phyloP scores from a whole-genome alignment of 2,329 filamentous ascomycete species.

The Aaosphaeria arxii region DNA sequence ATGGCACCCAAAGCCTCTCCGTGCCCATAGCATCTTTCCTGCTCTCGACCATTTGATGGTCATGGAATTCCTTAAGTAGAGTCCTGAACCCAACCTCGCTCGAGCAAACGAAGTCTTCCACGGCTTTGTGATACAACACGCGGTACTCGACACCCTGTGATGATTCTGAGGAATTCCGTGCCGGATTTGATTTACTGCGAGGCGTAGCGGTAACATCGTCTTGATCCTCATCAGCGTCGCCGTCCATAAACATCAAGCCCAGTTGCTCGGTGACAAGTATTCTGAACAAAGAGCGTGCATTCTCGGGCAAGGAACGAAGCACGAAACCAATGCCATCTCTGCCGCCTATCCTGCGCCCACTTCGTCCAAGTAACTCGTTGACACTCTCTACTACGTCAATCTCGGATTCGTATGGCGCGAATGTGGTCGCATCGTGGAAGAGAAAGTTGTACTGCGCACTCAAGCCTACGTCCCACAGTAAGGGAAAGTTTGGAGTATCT shows the following conservation, averaged over 20 bases:
- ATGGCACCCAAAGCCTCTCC: conserved; percentile 81
- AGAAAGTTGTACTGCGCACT: conserved; percentile 79
- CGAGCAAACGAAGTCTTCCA: conserved; percentile 95
- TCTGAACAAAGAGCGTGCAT: conserved; percentile 82
- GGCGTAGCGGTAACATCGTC: conserved; percentile 16
- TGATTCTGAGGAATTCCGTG: conserved; percentile 32
- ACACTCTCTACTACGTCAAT: conserved; percentile 87
- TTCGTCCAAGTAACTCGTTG: conserved; percentile 79
- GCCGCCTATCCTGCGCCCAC: conserved; percentile 75
- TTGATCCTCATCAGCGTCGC: conserved; percentile 15
- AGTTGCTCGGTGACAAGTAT: conserved; percentile 83
- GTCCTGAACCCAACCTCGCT: conserved; percentile 96
- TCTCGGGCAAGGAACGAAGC: conserved; percentile 84
- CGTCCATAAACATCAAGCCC: conserved; percentile 57
- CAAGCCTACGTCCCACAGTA: conserved; percentile 88
- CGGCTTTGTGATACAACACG: conserved; percentile 89
- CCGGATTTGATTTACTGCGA: conserved; percentile 21
- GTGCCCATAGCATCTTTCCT: conserved; percentile 81
- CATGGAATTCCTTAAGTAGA: conserved; percentile 93
- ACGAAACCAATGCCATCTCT: conserved; percentile 92
- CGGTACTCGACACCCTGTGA: conserved; percentile 78
- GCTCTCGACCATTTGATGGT: conserved; percentile 95
- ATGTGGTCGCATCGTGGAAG: conserved; percentile 94
- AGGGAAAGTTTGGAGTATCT: conserved; percentile 81
- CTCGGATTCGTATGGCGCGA: conserved; percentile 69